Percentiles rank a stretch among this genome's conserved stretches.
Evolutionary conservation across 1,139 yeast genomes (phyloP).

Genomic region (Diutina pseudorugosa): DNA sequence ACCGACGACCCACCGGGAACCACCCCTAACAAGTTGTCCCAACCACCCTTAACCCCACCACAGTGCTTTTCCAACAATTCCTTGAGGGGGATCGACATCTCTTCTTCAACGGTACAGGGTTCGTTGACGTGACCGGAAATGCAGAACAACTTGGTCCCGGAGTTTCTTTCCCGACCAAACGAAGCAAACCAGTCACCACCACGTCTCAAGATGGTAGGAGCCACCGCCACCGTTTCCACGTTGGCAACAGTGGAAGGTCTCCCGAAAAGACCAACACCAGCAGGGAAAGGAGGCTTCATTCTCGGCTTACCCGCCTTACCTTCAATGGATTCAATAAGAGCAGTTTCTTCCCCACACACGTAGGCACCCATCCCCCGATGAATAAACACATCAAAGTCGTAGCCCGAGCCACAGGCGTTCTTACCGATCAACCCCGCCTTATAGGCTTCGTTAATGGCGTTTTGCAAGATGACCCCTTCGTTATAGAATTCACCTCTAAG

Average conservation of each 20-base stretch:
- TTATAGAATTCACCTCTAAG: conserved; percentile 83
- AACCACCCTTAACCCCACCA: conserved; percentile 83
- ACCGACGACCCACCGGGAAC: conserved; percentile 87
- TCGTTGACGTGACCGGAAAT: conserved; percentile 84
- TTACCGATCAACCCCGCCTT: conserved; percentile 69
- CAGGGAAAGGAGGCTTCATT: conserved; percentile 89
- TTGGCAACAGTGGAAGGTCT: conserved; percentile 84
- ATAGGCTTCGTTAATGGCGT: conserved; percentile 79
- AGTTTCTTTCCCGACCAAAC: conserved; percentile 74
- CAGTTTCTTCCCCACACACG: conserved; percentile 86
- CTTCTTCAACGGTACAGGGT: conserved; percentile 88
- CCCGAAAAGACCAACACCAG: conserved; percentile 84
- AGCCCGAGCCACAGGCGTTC: conserved; percentile 80
- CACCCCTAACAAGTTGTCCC: conserved; percentile 81
- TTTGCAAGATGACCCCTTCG: conserved; percentile 60
- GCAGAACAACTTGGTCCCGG: conserved; percentile 74
- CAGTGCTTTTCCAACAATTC: conserved; percentile 79
- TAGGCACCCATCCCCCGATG: conserved; percentile 92
- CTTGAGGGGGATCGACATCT: conserved; percentile 76
- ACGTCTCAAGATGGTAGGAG: conserved; percentile 79
- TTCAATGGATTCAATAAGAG: conserved; percentile 74
- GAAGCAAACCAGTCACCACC: conserved; percentile 80
- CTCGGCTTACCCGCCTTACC: conserved; percentile 92
- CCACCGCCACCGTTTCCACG: conserved; percentile 81
- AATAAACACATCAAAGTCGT: conserved; percentile 66